Conservation (phyloP, 2,329 filamentous ascomycete species). For the Metarhizium humberi region DNA sequence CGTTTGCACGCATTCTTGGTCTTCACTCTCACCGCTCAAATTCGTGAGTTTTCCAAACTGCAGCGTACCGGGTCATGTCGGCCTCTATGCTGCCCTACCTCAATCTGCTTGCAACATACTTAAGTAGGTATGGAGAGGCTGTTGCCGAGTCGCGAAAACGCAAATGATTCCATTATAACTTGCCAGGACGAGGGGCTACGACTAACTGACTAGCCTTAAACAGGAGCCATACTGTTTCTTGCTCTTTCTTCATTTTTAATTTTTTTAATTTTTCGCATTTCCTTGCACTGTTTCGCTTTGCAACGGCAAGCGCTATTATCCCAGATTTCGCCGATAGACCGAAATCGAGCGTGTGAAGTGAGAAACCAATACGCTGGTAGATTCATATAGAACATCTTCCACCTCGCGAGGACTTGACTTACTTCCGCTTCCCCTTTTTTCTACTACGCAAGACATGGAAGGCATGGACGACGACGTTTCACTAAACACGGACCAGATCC, state of each 20-base stretch:
- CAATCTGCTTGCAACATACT: too few relatives aligned
- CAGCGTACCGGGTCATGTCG: too few relatives aligned
- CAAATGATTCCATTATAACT: not conserved
- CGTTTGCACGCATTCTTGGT: too few relatives aligned
- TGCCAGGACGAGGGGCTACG: not conserved
- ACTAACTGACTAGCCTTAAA: not conserved
- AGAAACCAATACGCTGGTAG: not conserved
- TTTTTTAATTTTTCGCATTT: too few relatives aligned
- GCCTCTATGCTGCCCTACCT: too few relatives aligned
- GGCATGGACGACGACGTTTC: slow-evolving; percentile 6
- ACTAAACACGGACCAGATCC: slow-evolving; percentile 33
- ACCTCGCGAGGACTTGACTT: not conserved
- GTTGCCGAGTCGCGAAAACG: not conserved
- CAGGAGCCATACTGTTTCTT: not conserved
- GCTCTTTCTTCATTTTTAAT: too few relatives aligned
- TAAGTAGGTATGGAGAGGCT: not conserved
- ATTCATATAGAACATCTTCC: not conserved
- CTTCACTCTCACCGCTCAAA: too few relatives aligned
- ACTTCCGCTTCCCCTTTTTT: not conserved
- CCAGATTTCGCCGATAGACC: not conserved
- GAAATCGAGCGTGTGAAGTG: not conserved
- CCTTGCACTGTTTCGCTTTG: not conserved
- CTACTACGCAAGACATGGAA: not conserved
- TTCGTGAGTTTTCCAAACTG: too few relatives aligned
- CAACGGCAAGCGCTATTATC: not conserved